Evolutionary conservation across 1,284 basidiomycete genomes (phyloP).

Genomic region (Cryptococcus wingfieldii): DNA sequence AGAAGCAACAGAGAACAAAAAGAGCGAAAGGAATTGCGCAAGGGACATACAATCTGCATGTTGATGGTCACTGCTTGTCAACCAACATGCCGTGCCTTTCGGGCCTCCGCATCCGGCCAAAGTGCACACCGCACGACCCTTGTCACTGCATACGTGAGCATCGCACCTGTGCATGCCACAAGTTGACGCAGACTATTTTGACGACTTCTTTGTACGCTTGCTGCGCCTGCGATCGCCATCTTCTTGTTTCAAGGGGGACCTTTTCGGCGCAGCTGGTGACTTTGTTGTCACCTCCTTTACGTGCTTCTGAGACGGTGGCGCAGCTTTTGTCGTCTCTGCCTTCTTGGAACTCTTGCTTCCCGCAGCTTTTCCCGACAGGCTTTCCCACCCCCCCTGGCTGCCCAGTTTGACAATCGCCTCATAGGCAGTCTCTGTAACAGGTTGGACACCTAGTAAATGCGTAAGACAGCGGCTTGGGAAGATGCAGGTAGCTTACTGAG

Average conservation of each 20-base stretch:
- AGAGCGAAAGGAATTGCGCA: too few species aligned
- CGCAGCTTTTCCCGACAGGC: conserved; percentile 5
- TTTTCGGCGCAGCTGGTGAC: conserved; percentile 1
- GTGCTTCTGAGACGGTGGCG: too few species aligned
- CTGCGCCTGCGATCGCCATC: neutral
- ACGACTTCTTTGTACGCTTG: too few species aligned
- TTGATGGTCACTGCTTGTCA: too few species aligned
- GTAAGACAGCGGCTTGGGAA: neutral
- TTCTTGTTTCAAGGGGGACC: neutral
- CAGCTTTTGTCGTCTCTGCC: too few species aligned
- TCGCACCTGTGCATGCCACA: too few species aligned
- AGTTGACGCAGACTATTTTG: neutral
- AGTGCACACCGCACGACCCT: neutral
- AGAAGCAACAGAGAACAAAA: too few species aligned
- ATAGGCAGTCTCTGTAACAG: conserved; percentile 68
- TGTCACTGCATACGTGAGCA: too few species aligned
- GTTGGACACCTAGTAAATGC: conserved; percentile 54
- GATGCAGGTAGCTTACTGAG: conserved; percentile 59
- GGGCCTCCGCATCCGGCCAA: neutral
- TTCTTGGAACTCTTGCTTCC: conserved; percentile 26
- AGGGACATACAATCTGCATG: too few species aligned
- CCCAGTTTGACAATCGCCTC: conserved; percentile 63
- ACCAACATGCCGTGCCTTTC: neutral
- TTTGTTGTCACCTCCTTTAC: neutral
- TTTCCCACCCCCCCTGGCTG: conserved; percentile 58